These are phyloP conservation scores for Tricholoma matsutake DNA, from an alignment of 768 basidiomycete genomes.

Conservation along the genomic window DNA sequence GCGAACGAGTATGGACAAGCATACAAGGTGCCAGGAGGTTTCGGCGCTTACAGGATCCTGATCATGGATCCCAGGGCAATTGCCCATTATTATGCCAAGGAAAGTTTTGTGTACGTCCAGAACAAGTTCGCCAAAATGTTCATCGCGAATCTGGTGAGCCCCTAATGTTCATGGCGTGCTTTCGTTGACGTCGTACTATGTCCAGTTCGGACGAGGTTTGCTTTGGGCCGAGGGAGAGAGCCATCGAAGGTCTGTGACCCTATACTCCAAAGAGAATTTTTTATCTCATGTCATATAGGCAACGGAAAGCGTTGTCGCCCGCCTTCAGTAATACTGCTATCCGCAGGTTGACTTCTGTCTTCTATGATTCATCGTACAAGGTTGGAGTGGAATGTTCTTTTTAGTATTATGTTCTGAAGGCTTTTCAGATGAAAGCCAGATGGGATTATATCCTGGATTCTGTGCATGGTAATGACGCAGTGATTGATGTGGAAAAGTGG, in stretches of 20 bases:
- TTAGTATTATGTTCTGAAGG: background rate
- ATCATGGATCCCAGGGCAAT: slow-evolving; percentile 25
- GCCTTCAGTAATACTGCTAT: slow-evolving; percentile 41
- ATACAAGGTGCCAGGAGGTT: slow-evolving; percentile 14
- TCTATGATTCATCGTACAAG: slow-evolving; percentile 41
- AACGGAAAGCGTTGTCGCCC: slow-evolving; percentile 36
- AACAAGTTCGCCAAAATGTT: slow-evolving; percentile 21
- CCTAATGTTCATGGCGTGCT: background rate
- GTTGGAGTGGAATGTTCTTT: slow-evolving; percentile 12
- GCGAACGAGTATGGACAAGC: slow-evolving; percentile 23
- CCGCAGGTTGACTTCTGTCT: slow-evolving; percentile 33
- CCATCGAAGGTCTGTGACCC: slow-evolving; percentile 26
- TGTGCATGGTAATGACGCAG: slow-evolving; percentile 34
- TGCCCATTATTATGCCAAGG: slow-evolving; percentile 20
- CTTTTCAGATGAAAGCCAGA: slow-evolving; percentile 25
- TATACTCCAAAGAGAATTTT: background rate
- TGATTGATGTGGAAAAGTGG: slow-evolving; percentile 48
- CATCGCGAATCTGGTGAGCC: slow-evolving; percentile 20
- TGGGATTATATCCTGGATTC: slow-evolving; percentile 22
- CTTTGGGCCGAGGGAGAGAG: slow-evolving; percentile 40
- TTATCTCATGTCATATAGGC: slow-evolving; percentile 18
- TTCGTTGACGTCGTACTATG: background rate
- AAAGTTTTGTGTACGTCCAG: slow-evolving; percentile 18
- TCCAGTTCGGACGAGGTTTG: slow-evolving; percentile 34
- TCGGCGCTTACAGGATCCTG: slow-evolving; percentile 19